Evolutionary conservation across 805 yeast genomes (phyloP), one percentile per base, ranked within the genome.

Genomic region (Geotrichum ghanense): DNA sequence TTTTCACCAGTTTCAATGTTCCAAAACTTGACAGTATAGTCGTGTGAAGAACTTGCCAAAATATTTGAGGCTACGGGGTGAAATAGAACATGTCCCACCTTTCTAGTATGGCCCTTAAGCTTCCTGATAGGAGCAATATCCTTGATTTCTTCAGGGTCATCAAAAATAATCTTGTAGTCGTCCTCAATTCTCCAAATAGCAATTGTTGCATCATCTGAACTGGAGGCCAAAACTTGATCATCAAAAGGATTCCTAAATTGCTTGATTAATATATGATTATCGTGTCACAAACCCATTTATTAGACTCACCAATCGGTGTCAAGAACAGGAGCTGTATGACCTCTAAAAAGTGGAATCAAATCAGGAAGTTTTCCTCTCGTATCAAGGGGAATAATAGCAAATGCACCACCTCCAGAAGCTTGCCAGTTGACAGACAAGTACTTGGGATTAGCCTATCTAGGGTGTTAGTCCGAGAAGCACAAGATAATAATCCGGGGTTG

Each of bases 361-460:
- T 92, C 99, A 3, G 96, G 97, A 5, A 89, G 80, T 61, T 89
- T 92, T 7, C 98, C 97, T 17, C 78, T 81, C 63, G 90, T 96
- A 6, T 63, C 62, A 22, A 86, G 69, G 1, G 98, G 98, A 50
- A 92, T 79, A 10, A 94, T 84, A 1, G 95, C 96, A 70, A 92
- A 89, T 0, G 97, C 94, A 45, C 99, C 99, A 52, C 97, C 97
- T 37, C 97, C 97, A 9, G 95, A 82, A 25, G 96, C 73, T 49
- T 85, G 87, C 95, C 96, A 88, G 63, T 86, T 88, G 53, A 88
- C 82, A 1, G 95, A 74, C 39, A 92, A 65, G 58, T 77, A 92
- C 62, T 83, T 81, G 34, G 96, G 90, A 62, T 92, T 92, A 53
- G 84, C 76, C 65, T 63, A 31, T 9, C 14, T 22, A 12, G 37